phyloP scores from a whole-genome alignment of 306 rosid species.

The Quercus aquifolioides region DNA sequence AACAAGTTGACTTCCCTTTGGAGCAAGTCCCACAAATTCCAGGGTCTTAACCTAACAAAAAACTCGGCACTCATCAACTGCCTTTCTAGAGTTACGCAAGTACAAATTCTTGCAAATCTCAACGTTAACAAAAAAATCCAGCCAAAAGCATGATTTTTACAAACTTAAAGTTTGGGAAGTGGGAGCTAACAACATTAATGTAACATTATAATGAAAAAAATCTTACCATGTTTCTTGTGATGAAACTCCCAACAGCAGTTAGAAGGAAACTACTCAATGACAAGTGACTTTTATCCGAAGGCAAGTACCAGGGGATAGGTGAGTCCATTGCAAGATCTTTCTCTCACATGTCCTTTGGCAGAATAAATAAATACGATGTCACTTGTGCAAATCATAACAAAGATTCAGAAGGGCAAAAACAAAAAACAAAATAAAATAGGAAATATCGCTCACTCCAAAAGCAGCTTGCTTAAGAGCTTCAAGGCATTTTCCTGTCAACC shows the following conservation, averaged over 20 bases:
- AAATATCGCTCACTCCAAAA: conserved; percentile 64
- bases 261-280: conserved; percentile 88
- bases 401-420: not conserved
- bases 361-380: not conserved
- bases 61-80: conserved; percentile 6
- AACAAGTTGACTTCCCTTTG: conserved; percentile 87
- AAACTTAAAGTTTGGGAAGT: not conserved
- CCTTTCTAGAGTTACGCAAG: not conserved
- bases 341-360: conserved; percentile 71
- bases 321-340: conserved; percentile 78
- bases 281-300: conserved; percentile 79
- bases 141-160: not conserved
- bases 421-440: not conserved
- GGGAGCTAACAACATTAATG: not conserved
- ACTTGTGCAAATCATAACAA: conserved; percentile 10
- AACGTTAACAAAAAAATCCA: too few relatives aligned
- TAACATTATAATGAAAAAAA: not conserved
- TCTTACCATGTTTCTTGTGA: conserved; percentile 85
- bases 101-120: too few relatives aligned
- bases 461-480: conserved; percentile 92
- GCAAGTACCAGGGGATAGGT: conserved; percentile 82
- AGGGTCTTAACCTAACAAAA: conserved; percentile 65
- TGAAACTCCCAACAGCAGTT: conserved; percentile 75
- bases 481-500: conserved; percentile 78
- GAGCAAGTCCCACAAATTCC: conserved; percentile 78